Conservation (phyloP, 495 filamentous ascomycete species). For the Neurospora terricola region DNA sequence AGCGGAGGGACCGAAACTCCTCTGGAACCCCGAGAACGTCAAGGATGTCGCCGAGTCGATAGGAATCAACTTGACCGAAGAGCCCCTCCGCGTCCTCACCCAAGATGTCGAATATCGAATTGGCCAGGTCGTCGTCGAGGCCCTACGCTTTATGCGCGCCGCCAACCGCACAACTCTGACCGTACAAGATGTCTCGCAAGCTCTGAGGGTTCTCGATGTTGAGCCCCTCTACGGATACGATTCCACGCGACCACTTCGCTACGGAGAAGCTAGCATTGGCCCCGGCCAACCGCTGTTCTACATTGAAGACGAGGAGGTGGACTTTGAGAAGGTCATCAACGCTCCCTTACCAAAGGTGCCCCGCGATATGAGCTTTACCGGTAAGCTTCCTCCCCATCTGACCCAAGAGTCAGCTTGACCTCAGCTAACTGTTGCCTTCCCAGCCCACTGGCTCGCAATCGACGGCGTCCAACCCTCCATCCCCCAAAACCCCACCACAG, state of each 20-base stretch:
- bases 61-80: slow-evolving; percentile 71
- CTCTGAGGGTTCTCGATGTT: slow-evolving; percentile 75
- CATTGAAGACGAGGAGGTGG: slow-evolving; percentile 95
- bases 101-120: slow-evolving; percentile 94
- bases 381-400: slow-evolving; percentile 30
- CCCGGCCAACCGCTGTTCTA: slow-evolving; percentile 96
- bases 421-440: slow-evolving; percentile 7
- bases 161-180: slow-evolving; percentile 70
- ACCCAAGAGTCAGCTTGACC: background rate
- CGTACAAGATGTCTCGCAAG: slow-evolving; percentile 77
- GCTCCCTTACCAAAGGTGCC: slow-evolving; percentile 89
- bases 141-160: slow-evolving; percentile 89
- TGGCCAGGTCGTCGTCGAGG: slow-evolving; percentile 83
- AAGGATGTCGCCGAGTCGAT: slow-evolving; percentile 91
- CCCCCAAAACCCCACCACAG: slow-evolving; percentile 83
- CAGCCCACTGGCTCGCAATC: slow-evolving; percentile 91
- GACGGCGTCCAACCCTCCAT: slow-evolving; percentile 95
- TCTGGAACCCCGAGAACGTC: slow-evolving; percentile 96
- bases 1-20: slow-evolving; percentile 29
- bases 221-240: slow-evolving; percentile 96
- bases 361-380: slow-evolving; percentile 82
- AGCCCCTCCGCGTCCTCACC: slow-evolving; percentile 71
- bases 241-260: slow-evolving; percentile 71
- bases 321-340: slow-evolving; percentile 98
- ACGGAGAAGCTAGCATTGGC: slow-evolving; percentile 87